Evolutionary conservation across 371 early-diverging fungal species (phyloP).

Genomic region (Mortierella sp.): DNA sequence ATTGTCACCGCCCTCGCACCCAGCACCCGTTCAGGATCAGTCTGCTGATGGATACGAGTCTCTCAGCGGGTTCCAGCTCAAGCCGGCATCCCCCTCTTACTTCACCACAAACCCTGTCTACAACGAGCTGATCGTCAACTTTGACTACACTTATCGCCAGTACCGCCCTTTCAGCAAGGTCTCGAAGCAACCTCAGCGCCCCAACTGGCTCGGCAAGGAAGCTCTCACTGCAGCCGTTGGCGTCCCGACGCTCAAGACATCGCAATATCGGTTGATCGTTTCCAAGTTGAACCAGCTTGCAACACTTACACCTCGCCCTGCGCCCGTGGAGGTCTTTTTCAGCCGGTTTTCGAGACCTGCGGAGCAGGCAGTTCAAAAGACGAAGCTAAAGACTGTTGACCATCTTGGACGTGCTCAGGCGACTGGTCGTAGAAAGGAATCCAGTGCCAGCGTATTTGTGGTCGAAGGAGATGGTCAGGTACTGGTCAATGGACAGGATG

Average conservation of each 20-base stretch:
- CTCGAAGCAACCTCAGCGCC: conserved; percentile 30
- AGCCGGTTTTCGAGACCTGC: conserved; percentile 54
- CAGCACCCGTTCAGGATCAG: conserved; percentile 6
- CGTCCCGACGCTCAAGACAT: conserved; percentile 65
- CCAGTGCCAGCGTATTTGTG: conserved; percentile 82
- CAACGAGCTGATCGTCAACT: conserved; percentile 76
- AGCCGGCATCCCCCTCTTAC: conserved; percentile 82
- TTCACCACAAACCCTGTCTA: conserved; percentile 91
- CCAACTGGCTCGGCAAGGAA: conserved; percentile 64
- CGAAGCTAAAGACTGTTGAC: conserved; percentile 66
- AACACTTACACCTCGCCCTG: conserved; percentile 63
- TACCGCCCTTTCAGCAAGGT: conserved; percentile 43
- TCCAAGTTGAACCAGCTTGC: conserved; percentile 63
- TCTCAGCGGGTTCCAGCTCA: conserved; percentile 47
- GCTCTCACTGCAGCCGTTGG: conserved; percentile 65
- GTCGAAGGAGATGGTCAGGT: conserved; percentile 84
- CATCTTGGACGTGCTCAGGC: conserved; percentile 83
- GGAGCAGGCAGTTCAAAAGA: conserved; percentile 44
- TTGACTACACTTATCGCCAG: conserved; percentile 72
- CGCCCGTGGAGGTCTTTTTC: conserved; percentile 56
- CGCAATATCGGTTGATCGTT: conserved; percentile 72
- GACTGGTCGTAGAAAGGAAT: conserved; percentile 87
- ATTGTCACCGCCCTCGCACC: background rate
- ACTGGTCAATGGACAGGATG: conserved; percentile 84
- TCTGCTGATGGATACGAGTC: conserved; percentile 22